A percentile compares a stretch with the other conserved stretches of the same genome.
Evolutionary conservation across 78 protist species (phyloP).

Genomic region (Mantamonas sphyraenae): DNA sequence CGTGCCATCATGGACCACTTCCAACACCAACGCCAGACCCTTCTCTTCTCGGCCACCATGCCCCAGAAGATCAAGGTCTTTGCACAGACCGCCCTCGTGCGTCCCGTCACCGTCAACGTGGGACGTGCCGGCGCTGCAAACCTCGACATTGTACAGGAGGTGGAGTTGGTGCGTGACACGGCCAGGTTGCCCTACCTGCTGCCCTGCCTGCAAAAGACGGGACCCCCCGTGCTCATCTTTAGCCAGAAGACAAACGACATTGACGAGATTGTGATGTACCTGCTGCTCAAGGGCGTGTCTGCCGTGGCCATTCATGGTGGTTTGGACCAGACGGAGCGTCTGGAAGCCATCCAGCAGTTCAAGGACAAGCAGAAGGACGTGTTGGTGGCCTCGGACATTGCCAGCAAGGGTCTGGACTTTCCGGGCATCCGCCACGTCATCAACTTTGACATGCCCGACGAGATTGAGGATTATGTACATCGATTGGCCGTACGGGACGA

Average conservation of each 20-base stretch:
- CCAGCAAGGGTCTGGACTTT: slow-evolving; percentile 84
- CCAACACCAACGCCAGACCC: slow-evolving; percentile 69
- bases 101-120: slow-evolving; percentile 36
- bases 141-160: slow-evolving; percentile 73
- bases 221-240: slow-evolving; percentile 96
- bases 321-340: slow-evolving; percentile 88
- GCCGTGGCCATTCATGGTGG: slow-evolving; percentile 76
- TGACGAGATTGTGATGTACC: slow-evolving; percentile 94
- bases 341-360: slow-evolving; percentile 73
- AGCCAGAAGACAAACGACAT: slow-evolving; percentile 87
- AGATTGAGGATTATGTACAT: slow-evolving; percentile 84
- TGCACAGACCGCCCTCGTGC: slow-evolving; percentile 11
- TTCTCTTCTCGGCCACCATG: slow-evolving; percentile 91
- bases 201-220: slow-evolving; percentile 94
- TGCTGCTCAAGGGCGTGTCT: slow-evolving; percentile 79
- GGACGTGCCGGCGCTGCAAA: slow-evolving; percentile 93
- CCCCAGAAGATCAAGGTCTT: slow-evolving; percentile 75
- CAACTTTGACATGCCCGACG: slow-evolving; percentile 87
- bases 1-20: slow-evolving; percentile 66
- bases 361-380: slow-evolving; percentile 68
- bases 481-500: slow-evolving; percentile 96
- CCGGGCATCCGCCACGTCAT: slow-evolving; percentile 90
- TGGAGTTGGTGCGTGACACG: slow-evolving; percentile 77
- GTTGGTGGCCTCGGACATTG: slow-evolving; percentile 90
- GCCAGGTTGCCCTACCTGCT: slow-evolving; percentile 85